These are phyloP conservation scores for Magnusiomyces tetraspermus DNA, from an alignment of 1,139 yeast genomes.

Conservation along the genomic window DNA sequence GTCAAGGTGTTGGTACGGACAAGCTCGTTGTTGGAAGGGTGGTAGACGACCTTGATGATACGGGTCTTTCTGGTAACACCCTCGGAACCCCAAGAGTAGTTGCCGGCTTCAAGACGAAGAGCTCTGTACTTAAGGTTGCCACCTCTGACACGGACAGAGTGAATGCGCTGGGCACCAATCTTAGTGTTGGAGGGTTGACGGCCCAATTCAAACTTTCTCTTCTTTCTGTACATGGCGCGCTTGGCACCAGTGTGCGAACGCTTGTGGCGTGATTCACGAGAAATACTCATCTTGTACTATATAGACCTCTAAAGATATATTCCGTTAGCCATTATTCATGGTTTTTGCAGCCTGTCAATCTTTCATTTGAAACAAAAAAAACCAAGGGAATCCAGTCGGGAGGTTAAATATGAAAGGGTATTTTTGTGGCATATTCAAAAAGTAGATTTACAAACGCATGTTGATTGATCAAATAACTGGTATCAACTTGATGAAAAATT, in stretches of 20 bases:
- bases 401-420: not conserved
- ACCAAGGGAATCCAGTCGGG: not conserved
- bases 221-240: slow-evolving; percentile 99
- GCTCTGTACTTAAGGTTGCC: slow-evolving; percentile 99
- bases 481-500: no score
- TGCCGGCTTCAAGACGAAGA: slow-evolving; percentile 97
- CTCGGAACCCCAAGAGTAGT: slow-evolving; percentile 99
- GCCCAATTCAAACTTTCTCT: slow-evolving; percentile 99
- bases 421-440: no score
- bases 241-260: slow-evolving; percentile 99
- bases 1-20: slow-evolving; percentile 99
- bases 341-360: not conserved
- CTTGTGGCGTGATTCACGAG: slow-evolving; percentile 99
- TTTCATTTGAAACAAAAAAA: no score
- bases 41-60: slow-evolving; percentile 95
- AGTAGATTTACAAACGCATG: no score
- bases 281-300: slow-evolving; percentile 76
- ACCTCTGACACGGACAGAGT: slow-evolving; percentile 99
- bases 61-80: slow-evolving; percentile 98
- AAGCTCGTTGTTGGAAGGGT: slow-evolving; percentile 98
- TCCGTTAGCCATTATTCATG: not conserved
- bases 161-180: slow-evolving; percentile 98
- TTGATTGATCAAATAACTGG: no score
- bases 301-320: not conserved
- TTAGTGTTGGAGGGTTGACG: slow-evolving; percentile 99